Evolutionary conservation across 73 alveolate genomes (phyloP), one percentile per base, ranked within the genome.

Genomic region (Symbiodinium natans): DNA sequence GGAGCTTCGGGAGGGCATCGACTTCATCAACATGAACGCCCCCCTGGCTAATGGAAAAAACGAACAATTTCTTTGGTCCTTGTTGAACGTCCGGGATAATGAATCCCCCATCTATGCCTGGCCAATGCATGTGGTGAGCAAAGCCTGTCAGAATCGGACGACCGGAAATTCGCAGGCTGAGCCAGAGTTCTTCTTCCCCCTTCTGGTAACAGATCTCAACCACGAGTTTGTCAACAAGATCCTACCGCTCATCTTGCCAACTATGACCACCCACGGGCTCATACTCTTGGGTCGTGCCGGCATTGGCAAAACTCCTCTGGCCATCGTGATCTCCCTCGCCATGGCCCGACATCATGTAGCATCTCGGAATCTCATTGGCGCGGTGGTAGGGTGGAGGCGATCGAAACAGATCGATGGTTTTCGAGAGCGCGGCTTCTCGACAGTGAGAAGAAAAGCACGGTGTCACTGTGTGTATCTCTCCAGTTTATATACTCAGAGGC

Each of bases 111-210:
- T 86, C 56, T 56, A 2, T 56, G 56, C 56, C 8, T 86, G 93
- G 93, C 93, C 93, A 17, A 34, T n/a, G 38, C 83, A 48, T 13
- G 93, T 86, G 34, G 93, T 86, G 29, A 38, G 21, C 33, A 86
- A 86, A 41, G 93, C 93, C 2, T 86, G 93, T 41, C 25, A 29
- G 40, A 86, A 86, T 48, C 71, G 93, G 27, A 1, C 59, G 11
- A 33, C 82, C 5, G 93, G 93, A 3, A 86, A 86, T 40, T 86
- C 83, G 5, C 93, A 86, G 25, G 59, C 83, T 2, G 93, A 86
- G 59, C 93, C 93, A 0, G 93, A 86, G 29, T 86, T 36, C 54
- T 86, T 86, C 59, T 86, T 86, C 63, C 93, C 93, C 2, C 33
- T 86, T 52, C 83, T 86, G 2, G 21, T 86, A 10, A 3, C 19